Evolutionary conservation across 352 stramenopile species (phyloP).

Genomic region (Phytophthora pistaciae): DNA sequence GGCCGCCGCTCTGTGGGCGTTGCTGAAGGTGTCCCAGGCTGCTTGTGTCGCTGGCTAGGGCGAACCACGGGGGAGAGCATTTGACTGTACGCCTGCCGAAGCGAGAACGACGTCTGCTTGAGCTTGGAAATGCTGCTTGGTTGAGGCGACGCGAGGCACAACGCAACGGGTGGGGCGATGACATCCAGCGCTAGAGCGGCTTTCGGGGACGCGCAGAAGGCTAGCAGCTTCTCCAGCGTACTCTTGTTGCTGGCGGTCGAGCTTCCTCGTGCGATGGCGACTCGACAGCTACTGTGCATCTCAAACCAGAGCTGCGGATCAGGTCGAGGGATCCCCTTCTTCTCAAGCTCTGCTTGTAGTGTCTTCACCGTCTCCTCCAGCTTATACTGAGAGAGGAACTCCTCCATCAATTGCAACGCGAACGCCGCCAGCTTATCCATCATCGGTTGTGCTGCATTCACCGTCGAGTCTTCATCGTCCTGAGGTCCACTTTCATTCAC

Average conservation of each 20-base stretch:
- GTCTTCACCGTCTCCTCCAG: conserved; percentile 40
- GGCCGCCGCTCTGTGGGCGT: conserved; percentile 11
- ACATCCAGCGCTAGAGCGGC: conserved; percentile 49
- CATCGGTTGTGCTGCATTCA: conserved; percentile 5
- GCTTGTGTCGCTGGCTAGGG: conserved; percentile 48
- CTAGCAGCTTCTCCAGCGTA: conserved; percentile 62
- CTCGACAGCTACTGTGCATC: conserved; percentile 62
- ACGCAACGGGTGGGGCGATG: conserved; percentile 39
- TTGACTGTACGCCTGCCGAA: conserved; percentile 60
- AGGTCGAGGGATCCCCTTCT: conserved; percentile 30
- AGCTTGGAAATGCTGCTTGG: conserved; percentile 36
- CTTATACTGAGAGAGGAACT: conserved; percentile 59
- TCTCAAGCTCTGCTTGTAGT: conserved; percentile 54
- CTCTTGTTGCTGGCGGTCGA: conserved; percentile 20
- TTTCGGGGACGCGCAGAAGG: conserved; percentile 49
- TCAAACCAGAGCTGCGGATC: conserved; percentile 62
- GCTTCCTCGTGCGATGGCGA: conserved; percentile 34
- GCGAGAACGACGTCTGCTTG: conserved; percentile 47
- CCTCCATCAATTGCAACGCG: conserved; percentile 61
- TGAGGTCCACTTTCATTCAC: conserved; percentile 20
- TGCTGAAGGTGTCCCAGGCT: conserved; percentile 7
- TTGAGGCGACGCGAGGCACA: conserved; percentile 52
- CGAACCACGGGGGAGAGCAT: conserved; percentile 63
- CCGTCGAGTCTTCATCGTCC: not conserved
- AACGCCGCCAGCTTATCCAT: conserved; percentile 50